Conservation (phyloP, 192 early-diverging fungal genomes). For the Gigaspora rosea region DNA sequence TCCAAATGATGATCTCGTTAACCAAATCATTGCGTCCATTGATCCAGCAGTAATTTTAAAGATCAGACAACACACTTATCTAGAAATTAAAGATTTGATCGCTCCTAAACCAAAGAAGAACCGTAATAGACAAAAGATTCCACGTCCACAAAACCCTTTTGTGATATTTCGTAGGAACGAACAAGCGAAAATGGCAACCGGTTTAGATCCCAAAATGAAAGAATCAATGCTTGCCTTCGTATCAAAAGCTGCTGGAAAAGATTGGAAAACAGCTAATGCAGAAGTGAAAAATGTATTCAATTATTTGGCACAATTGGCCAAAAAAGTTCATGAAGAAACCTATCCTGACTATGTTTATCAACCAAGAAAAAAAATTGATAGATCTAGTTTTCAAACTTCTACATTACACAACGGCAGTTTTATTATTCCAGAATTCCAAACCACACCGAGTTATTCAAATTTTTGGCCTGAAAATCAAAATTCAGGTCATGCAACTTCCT, state of each 20-base stretch:
- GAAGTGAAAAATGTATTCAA: background rate
- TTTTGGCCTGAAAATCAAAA: too few relatives aligned
- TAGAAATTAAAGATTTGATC: background rate
- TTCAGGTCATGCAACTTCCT: too few relatives aligned
- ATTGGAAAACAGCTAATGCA: background rate
- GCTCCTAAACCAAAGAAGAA: background rate
- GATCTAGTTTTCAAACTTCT: background rate
- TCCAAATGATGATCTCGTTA: background rate
- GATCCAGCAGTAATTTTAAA: background rate
- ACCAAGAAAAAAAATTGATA: constrained; percentile 7
- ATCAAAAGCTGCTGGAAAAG: constrained; percentile 3
- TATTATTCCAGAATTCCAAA: background rate
- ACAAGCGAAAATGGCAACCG: background rate
- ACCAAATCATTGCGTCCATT: constrained; percentile 8
- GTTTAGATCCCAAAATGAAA: background rate
- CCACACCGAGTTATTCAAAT: background rate
- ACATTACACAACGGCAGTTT: background rate
- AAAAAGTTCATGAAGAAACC: constrained; percentile 5
- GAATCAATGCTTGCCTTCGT: constrained; percentile 5
- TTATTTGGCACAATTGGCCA: constrained; percentile 17
- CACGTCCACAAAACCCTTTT: constrained; percentile 19
- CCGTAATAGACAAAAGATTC: background rate
- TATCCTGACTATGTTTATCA: constrained; percentile 19
- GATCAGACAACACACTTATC: background rate
- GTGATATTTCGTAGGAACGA: constrained; percentile 10